Evolutionary conservation across 1,284 basidiomycete species (phyloP).

Genomic region (Microbotryum scabiosae): DNA sequence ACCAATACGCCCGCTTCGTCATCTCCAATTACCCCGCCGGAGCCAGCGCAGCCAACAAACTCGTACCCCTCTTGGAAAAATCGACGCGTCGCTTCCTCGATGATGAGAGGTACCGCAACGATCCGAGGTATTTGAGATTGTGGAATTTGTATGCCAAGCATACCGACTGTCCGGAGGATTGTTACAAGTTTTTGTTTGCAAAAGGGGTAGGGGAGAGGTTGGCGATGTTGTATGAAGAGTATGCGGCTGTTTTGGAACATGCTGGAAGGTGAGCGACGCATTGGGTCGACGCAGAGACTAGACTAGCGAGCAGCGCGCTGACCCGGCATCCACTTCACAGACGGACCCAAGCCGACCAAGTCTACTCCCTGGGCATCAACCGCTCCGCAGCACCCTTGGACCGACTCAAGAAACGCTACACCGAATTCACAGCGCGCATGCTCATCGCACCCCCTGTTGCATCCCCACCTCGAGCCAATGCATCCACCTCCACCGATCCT

Average conservation of each 20-base stretch:
- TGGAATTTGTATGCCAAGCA: constrained; percentile 73
- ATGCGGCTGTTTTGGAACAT: constrained; percentile 63
- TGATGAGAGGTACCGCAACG: constrained; percentile 70
- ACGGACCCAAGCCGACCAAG: constrained; percentile 65
- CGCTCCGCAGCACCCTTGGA: constrained; percentile 73
- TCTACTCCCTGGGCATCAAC: constrained; percentile 75
- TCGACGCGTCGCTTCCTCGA: constrained; percentile 68
- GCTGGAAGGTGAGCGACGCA: constrained; percentile 54
- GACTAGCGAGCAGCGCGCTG: background rate
- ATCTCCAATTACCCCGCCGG: constrained; percentile 41
- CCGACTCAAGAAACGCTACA: constrained; percentile 71
- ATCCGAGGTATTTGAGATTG: constrained; percentile 77
- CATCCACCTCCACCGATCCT: background rate
- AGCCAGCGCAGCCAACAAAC: constrained; percentile 48
- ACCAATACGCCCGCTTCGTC: constrained; percentile 33
- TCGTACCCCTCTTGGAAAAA: constrained; percentile 66
- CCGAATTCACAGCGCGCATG: constrained; percentile 71
- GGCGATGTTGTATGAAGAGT: constrained; percentile 76
- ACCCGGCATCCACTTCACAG: constrained; percentile 41
- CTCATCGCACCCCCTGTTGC: constrained; percentile 40
- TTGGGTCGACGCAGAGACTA: background rate
- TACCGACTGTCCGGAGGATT: constrained; percentile 50
- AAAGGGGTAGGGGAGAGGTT: constrained; percentile 70
- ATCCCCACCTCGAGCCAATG: constrained; percentile 18
- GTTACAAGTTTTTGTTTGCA: constrained; percentile 66